These are phyloP conservation scores for Mycocentrospora acerina DNA, from an alignment of 2,329 filamentous ascomycete genomes.

Conservation along the genomic window DNA sequence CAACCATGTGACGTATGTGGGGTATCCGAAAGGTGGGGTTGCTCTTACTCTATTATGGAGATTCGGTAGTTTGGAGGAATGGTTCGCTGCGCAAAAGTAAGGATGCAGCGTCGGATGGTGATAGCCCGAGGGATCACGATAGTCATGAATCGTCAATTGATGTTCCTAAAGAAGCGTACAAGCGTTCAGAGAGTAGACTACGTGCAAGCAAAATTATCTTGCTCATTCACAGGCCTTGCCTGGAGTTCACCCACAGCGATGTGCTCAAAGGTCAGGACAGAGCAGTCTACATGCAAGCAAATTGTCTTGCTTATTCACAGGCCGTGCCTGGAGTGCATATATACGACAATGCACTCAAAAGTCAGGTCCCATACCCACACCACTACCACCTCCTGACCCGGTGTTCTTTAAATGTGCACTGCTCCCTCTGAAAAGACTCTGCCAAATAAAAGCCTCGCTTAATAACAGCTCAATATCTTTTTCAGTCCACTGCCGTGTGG, in stretches of 20 bases:
- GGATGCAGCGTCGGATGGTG: neutral
- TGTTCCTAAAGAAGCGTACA: no score
- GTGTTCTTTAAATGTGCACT: slow-evolving; percentile 72
- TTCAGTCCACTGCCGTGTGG: slow-evolving; percentile 92
- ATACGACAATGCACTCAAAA: slow-evolving; percentile 19
- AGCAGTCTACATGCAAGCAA: slow-evolving; percentile 10
- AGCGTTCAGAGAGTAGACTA: slow-evolving; percentile 9
- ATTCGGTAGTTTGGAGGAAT: slow-evolving; percentile 6
- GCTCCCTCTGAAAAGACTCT: slow-evolving; percentile 93
- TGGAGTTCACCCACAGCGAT: slow-evolving; percentile 7
- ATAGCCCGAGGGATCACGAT: neutral
- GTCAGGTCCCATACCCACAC: slow-evolving; percentile 43
- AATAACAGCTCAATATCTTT: slow-evolving; percentile 96
- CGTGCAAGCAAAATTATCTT: slow-evolving; percentile 10
- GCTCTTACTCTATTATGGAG: slow-evolving; percentile 7
- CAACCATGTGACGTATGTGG: slow-evolving; percentile 20
- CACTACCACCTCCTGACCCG: slow-evolving; percentile 30
- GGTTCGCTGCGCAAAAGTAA: neutral
- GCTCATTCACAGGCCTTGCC: slow-evolving; percentile 5
- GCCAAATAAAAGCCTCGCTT: slow-evolving; percentile 98
- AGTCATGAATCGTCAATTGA: no score
- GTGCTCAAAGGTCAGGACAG: slow-evolving; percentile 31
- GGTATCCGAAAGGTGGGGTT: slow-evolving; percentile 23
- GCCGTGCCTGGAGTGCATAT: slow-evolving; percentile 4
- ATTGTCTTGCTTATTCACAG: slow-evolving; percentile 9